Evolutionary conservation across 2,329 filamentous ascomycete genomes (phyloP), one percentile per base, ranked within the genome.

Genomic region (Chaetothyriales sp.): DNA sequence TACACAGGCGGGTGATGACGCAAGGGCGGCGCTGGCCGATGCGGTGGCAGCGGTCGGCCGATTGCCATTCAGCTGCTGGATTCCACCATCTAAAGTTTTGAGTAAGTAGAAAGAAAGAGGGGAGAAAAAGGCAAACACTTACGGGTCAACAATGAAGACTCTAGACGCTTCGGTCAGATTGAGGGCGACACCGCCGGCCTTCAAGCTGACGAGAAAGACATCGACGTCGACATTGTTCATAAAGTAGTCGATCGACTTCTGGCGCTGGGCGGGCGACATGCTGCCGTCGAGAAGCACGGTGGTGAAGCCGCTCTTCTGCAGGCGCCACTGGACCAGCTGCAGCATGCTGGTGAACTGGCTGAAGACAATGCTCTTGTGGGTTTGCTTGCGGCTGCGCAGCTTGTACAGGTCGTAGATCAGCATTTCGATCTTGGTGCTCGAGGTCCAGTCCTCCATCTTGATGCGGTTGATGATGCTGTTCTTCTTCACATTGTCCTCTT

Each of bases 1-100:
- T 95, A 64, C 88, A 93, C 9, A 98, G 78, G 25, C 92, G 81
- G 1, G 89, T 96, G 60, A 98, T 94, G 36, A 86, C 86, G 65
- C 92, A 96, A 25, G 90, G 90, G 6, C 92, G 84, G 46, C 82
- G 86, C 71, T 98, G 92, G 28, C 92, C 92, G 59, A 96, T 98
- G 51, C 92, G 88, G 68, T 96, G 92, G 63, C 84, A 88, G 57
- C 86, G 79, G 65, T 98, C 92, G 2, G 92, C 92, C 55, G 85
- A 92, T 69, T 98, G 92, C 92, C 92, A 98, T 70, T 98, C 92
- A 0, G 90, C 90, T n/a, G 89, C 89, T n/a, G 92, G 92, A 60
- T 96, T 96, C 92, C 92, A 98, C 92, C 92, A 96, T 59, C 84
- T 88, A 55, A 28, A 53, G 22, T 3, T 25, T 3, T 18, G 43